Evolutionary conservation across 2,329 filamentous ascomycete species (phyloP).

Genomic region (Graphium sp.): DNA sequence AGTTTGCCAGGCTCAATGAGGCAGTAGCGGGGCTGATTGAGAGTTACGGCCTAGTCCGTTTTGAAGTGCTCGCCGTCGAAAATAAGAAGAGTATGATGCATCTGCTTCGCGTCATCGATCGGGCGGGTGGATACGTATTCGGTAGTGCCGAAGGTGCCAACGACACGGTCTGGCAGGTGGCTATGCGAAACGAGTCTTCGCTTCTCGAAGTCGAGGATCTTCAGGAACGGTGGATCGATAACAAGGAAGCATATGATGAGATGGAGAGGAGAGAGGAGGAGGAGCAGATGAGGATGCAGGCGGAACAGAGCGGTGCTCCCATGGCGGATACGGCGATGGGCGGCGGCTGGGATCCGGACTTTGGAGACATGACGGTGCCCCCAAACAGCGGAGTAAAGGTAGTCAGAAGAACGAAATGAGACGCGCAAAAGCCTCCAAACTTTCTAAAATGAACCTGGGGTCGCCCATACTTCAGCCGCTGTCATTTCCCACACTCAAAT

Average conservation of each 20-base stretch:
- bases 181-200: constrained; percentile 63
- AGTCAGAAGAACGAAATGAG: constrained; percentile 49
- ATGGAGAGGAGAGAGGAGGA: constrained; percentile 60
- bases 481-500: too few relatives aligned
- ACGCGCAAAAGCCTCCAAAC: too few relatives aligned
- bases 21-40: constrained; percentile 79
- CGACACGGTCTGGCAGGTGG: constrained; percentile 92
- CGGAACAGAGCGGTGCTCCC: constrained; percentile 13
- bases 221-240: constrained; percentile 90
- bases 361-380: constrained; percentile 33
- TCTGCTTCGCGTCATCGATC: constrained; percentile 73
- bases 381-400: constrained; percentile 55
- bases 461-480: too few relatives aligned
- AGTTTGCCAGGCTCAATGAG: constrained; percentile 72
- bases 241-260: constrained; percentile 74
- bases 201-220: constrained; percentile 75
- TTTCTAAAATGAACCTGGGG: too few relatives aligned
- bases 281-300: constrained; percentile 43
- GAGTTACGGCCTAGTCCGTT: constrained; percentile 76
- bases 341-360: constrained; percentile 21
- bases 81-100: constrained; percentile 97
- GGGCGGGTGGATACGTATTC: constrained; percentile 86
- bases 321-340: constrained; percentile 9
- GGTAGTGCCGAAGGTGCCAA: constrained; percentile 81
- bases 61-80: constrained; percentile 88